Base-by-base conservation (phyloP, 306 rosid species). In the Lathyrus oleraceus region DNA sequence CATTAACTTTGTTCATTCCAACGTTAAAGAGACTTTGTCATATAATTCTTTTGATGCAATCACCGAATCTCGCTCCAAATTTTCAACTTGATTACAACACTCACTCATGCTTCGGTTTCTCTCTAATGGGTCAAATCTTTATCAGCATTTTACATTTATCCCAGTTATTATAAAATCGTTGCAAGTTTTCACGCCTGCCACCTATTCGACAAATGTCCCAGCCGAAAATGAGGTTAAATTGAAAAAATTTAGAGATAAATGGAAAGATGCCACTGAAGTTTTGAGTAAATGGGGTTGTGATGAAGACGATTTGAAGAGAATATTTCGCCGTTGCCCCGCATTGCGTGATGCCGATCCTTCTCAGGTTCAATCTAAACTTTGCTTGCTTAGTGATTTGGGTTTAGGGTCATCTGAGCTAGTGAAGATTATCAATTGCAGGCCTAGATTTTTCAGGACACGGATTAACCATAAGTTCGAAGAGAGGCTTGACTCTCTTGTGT, bases 241-340 rank as follows among this genome's bases (percentile, higher is more conserved):
- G 21, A 66, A 78, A 32, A 86, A 69, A 7, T 0, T 3, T 8
- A 7, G 4, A 30, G 70, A 60, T 52, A 65, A 78, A 7, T 49
- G 77, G 10, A 68, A 32, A 9, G 69, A 76, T 63, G 75, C 87
- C 19, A 44, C 62, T 20, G 85, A 83, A 25, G 74, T 87, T 74
- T 67, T 91, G 39, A 73, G 67, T 58, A 84, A 76, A 74, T 86
- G 89, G 90, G 97, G 96, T 62, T 91, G 97, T 59, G 75, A 48
- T 32, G 84, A 85, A n/a, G 53, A 36, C 17, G 87, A 89, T 17
- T 54, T 92, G 71, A 53, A 40, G 30, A 76, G 28, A 67, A 74
- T 92, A 10, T 81, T 83, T 52, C 1, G 47, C 1, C 76, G 85
- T 6, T 61, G 70, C 6, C 89, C 96, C 9, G 61, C 79, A 6